These are phyloP conservation scores for Cercophora samala DNA, from an alignment of 495 filamentous ascomycete genomes.

Conservation along the genomic window DNA sequence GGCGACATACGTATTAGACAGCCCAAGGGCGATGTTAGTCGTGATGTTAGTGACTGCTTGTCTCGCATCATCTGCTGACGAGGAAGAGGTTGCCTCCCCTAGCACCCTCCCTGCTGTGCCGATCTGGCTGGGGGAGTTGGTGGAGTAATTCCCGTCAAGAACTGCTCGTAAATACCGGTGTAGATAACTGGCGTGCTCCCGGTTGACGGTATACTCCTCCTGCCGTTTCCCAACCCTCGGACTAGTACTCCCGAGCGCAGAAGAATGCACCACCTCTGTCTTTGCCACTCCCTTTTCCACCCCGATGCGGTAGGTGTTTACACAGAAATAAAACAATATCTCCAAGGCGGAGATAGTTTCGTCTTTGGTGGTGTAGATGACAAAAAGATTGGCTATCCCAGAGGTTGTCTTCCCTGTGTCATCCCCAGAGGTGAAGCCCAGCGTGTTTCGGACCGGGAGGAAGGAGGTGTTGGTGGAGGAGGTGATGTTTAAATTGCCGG, in stretches of 20 bases:
- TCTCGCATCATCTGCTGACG: neutral
- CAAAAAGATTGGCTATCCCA: slow-evolving; percentile 26
- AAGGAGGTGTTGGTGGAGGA: slow-evolving; percentile 14
- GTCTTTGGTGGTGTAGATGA: slow-evolving; percentile 28
- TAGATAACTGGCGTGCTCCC: slow-evolving; percentile 17
- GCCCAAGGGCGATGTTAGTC: slow-evolving; percentile 27
- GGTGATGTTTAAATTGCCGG: slow-evolving; percentile 29
- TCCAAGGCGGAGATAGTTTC: slow-evolving; percentile 24
- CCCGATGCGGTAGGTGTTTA: slow-evolving; percentile 29
- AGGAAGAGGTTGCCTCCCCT: slow-evolving; percentile 23
- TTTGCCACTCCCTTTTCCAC: slow-evolving; percentile 15
- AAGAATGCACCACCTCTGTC: slow-evolving; percentile 23
- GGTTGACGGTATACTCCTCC: slow-evolving; percentile 20
- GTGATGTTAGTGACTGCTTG: slow-evolving; percentile 22
- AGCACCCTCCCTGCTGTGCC: slow-evolving; percentile 17
- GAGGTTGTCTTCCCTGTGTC: slow-evolving; percentile 16
- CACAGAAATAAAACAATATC: slow-evolving; percentile 31
- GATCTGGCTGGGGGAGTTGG: slow-evolving; percentile 8
- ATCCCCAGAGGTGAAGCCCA: slow-evolving; percentile 23
- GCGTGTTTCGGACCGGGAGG: slow-evolving; percentile 19
- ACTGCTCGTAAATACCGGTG: slow-evolving; percentile 7
- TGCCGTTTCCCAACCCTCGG: neutral
- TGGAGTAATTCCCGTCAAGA: neutral
- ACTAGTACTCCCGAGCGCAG: slow-evolving; percentile 4
- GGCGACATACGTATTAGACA: slow-evolving; percentile 17